phyloP scores from a whole-genome alignment of 2,329 filamentous ascomycete genomes.

The Aspergillus neoniger region DNA sequence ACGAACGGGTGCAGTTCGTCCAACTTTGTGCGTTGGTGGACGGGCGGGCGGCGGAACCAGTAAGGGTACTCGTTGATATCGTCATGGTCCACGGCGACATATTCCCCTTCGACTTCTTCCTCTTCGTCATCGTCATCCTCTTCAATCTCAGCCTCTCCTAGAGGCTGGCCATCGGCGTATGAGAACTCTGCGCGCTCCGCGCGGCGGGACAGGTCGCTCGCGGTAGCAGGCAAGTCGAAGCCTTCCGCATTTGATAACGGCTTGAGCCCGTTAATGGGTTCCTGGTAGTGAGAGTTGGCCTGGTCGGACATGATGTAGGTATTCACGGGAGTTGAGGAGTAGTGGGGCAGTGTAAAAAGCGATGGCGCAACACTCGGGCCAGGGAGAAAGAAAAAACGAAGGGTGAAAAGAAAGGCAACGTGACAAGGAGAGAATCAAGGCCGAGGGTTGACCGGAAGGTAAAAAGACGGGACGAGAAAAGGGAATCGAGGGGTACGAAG shows the following conservation, averaged over 20 bases:
- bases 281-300: constrained; percentile 28
- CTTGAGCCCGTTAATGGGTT: constrained; percentile 34
- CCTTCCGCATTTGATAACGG: constrained; percentile 36
- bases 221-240: constrained; percentile 29
- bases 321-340: background rate
- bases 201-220: constrained; percentile 32
- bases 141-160: constrained; percentile 26
- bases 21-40: constrained; percentile 39
- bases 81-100: constrained; percentile 45
- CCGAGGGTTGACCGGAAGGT: constrained; percentile 6
- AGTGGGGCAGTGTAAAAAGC: constrained; percentile 2
- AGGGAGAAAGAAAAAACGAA: constrained; percentile 5
- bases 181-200: constrained; percentile 30
- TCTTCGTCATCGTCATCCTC: constrained; percentile 31
- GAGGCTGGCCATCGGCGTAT: constrained; percentile 33
- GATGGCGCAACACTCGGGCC: constrained; percentile 5
- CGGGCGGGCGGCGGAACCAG: constrained; percentile 44
- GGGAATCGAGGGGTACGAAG: constrained; percentile 10
- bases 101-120: constrained; percentile 44
- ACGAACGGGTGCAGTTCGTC: constrained; percentile 71
- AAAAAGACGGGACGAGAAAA: constrained; percentile 3
- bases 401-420: background rate
- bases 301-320: constrained; percentile 32
- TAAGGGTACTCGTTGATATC: constrained; percentile 44
- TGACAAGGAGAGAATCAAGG: constrained; percentile 8